A percentile compares a stretch with the other conserved stretches of the same genome.
phyloP scores from a whole-genome alignment of 106 monocot genomes.

The Phalaenopsis equestris region DNA sequence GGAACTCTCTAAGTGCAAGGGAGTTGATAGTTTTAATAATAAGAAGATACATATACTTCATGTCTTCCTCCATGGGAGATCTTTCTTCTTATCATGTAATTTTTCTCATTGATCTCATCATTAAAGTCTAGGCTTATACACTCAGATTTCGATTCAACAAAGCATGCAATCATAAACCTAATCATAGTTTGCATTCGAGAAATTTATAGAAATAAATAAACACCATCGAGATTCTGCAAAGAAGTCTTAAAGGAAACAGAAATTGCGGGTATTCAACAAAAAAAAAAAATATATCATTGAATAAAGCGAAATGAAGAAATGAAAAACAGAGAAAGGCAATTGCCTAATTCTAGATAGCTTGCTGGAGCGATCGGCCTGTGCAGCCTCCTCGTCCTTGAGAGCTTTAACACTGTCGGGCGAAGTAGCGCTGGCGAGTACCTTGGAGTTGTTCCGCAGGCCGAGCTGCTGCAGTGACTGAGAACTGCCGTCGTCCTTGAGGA shows the following conservation, averaged over 20 bases:
- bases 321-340: background rate
- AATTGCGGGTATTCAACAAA: background rate
- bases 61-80: too few relatives aligned
- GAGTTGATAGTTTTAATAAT: too few relatives aligned
- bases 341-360: conserved; percentile 53
- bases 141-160: too few relatives aligned
- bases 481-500: conserved; percentile 41
- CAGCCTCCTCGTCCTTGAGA: conserved; percentile 25
- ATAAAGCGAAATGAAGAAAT: background rate
- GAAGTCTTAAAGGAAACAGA: background rate
- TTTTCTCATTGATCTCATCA: too few relatives aligned
- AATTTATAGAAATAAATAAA: background rate
- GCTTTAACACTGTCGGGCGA: conserved; percentile 35
- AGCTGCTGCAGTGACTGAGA: conserved; percentile 24
- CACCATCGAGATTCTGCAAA: background rate
- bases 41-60: too few relatives aligned
- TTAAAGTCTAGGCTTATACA: too few relatives aligned
- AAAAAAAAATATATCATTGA: background rate
- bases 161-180: background rate
- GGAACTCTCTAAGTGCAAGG: too few relatives aligned
- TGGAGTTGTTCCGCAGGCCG: conserved; percentile 68
- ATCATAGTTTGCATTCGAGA: background rate
- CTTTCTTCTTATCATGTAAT: too few relatives aligned
- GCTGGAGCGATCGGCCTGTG: conserved; percentile 45
- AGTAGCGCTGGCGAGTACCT: conserved; percentile 50